Percentiles rank a stretch among this genome's conserved stretches.
Conservation (phyloP, 352 stramenopile species). For the Aphanomyces astaci region DNA sequence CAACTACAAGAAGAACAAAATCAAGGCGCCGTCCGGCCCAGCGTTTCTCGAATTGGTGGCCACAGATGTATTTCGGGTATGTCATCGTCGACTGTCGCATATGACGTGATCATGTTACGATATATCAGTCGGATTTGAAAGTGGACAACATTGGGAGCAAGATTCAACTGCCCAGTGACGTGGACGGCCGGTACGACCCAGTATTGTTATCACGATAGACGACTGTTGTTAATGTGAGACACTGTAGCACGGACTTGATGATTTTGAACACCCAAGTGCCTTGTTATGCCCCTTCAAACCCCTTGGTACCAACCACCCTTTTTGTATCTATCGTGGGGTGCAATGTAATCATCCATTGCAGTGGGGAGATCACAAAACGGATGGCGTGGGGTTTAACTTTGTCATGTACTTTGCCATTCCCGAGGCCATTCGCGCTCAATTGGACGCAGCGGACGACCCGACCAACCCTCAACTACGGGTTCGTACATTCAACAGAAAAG, state of each 20-base stretch:
- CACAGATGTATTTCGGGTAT: conserved; percentile 65
- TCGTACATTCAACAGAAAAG: neutral
- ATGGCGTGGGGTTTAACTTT: conserved; percentile 73
- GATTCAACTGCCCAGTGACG: conserved; percentile 44
- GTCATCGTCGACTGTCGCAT: neutral
- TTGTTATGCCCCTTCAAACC: conserved; percentile 73
- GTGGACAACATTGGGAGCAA: conserved; percentile 66
- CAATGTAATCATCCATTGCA: neutral
- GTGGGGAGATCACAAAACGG: conserved; percentile 67
- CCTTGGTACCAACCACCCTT: conserved; percentile 26
- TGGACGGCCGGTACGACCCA: conserved; percentile 21
- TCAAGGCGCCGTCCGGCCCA: conserved; percentile 49
- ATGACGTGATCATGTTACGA: too few species aligned
- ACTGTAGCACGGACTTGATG: conserved; percentile 44
- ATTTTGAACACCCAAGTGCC: conserved; percentile 82
- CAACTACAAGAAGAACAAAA: conserved; percentile 71
- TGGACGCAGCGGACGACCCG: conserved; percentile 35
- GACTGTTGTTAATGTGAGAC: neutral
- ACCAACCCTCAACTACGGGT: conserved; percentile 39
- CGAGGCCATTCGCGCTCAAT: conserved; percentile 38
- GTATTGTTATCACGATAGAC: neutral
- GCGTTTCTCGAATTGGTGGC: conserved; percentile 61
- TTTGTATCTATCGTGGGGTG: too few species aligned
- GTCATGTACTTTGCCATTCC: conserved; percentile 72
- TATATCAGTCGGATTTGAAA: conserved; percentile 67